These are phyloP conservation scores for Sisymbrium irio DNA, from an alignment of 345 rosid species.

Conservation along the genomic window DNA sequence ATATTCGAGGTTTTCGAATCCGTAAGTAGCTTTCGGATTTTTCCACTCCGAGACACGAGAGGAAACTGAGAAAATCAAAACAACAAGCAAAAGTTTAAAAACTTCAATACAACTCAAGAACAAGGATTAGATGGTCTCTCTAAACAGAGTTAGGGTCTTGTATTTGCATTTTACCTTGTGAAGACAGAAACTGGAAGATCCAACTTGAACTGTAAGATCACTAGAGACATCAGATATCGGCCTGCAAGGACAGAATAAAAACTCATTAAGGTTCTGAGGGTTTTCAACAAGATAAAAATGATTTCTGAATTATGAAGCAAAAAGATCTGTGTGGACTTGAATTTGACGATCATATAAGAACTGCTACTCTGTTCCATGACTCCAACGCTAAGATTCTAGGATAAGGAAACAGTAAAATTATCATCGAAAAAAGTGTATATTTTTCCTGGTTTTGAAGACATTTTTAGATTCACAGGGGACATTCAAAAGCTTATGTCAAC, in stretches of 20 bases:
- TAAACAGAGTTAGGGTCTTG: not conserved
- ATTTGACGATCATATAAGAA: constrained; percentile 43
- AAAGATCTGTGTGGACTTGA: constrained; percentile 25
- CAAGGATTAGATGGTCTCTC: not conserved
- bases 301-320: constrained; percentile 4
- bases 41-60: constrained; percentile 88
- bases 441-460: constrained; percentile 15
- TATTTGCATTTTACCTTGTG: constrained; percentile 62
- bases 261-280: not conserved
- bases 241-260: constrained; percentile 52
- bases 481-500: constrained; percentile 7
- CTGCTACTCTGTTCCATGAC: constrained; percentile 39
- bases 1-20: constrained; percentile 63
- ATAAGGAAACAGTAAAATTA: constrained; percentile 17
- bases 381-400: constrained; percentile 12
- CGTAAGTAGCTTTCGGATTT: constrained; percentile 60
- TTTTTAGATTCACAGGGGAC: constrained; percentile 18
- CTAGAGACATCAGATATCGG: constrained; percentile 95
- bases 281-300: constrained; percentile 5
- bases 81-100: not conserved
- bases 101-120: not conserved
- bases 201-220: constrained; percentile 82
- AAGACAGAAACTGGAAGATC: constrained; percentile 80
- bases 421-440: not conserved
- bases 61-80: constrained; percentile 64